Conservation (phyloP, 495 filamentous ascomycete species). For the Penicillium daleae region DNA sequence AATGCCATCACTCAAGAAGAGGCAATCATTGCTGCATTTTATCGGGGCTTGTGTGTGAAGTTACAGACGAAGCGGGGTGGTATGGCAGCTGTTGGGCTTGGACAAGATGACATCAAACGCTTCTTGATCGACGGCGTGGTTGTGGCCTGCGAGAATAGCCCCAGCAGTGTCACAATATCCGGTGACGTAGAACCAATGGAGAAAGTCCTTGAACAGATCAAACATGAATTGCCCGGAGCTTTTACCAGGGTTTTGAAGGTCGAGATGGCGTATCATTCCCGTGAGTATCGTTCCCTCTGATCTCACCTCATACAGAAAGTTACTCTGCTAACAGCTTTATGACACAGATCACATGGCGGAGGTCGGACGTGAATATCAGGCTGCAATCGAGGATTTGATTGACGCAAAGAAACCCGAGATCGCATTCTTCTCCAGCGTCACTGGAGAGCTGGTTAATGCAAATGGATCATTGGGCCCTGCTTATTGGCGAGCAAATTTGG, state of each 20-base stretch:
- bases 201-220: conserved; percentile 36
- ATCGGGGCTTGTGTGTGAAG: not conserved
- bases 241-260: too few relatives aligned
- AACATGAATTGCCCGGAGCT: not conserved
- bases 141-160: conserved; percentile 49
- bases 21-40: not conserved
- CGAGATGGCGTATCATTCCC: conserved; percentile 50
- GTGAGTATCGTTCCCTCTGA: conserved; percentile 35
- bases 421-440: conserved; percentile 34
- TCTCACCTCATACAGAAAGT: not conserved
- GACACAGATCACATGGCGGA: conserved; percentile 16
- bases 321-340: not conserved
- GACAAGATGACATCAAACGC: conserved; percentile 18
- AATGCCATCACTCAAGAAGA: conserved; percentile 40
- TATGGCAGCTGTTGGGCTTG: conserved; percentile 37
- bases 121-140: conserved; percentile 32
- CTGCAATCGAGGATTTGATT: not conserved
- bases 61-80: conserved; percentile 4
- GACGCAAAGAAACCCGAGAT: not conserved
- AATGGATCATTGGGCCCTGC: conserved; percentile 33
- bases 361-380: conserved; percentile 9
- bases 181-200: conserved; percentile 44
- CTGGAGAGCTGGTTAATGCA: conserved; percentile 8
- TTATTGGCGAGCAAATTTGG: conserved; percentile 45
- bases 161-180: conserved; percentile 43